Evolutionary conservation across 1,139 yeast genomes (phyloP), one percentile per base, ranked within the genome.

Genomic region (Scheffersomyces segobiensis): DNA sequence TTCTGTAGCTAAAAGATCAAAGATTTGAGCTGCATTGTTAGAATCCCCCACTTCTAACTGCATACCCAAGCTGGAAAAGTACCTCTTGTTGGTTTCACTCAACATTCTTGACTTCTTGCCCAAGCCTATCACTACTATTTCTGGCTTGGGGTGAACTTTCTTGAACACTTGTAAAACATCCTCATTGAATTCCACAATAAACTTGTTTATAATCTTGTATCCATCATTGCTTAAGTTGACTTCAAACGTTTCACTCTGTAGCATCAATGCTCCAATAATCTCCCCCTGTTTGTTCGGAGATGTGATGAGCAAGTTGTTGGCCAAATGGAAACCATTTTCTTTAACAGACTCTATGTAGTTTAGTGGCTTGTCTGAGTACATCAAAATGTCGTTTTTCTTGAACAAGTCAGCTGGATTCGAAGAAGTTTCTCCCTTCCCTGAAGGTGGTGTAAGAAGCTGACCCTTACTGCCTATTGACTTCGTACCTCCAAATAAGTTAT

Each of bases 1-100:
- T 67, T 91, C 97, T 0, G 95, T 89, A 3, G 96, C 92, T 60
- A 91, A 74, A 55, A 91, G 73, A 66, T 91, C 96, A 73, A 84
- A 91, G 60, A 84, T 86, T 61, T 85, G 84, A 5, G 91, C 95
- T 0, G 93, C 91, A 64, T 85, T 86, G 22, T 63, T 60, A 1
- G 91, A 87, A 66, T 87, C 89, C 48, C 91, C 84, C 2, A 87
- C 77, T 65, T 91, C 96, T 24, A 87, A 72, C 67, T 87, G 88
- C 42, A 89, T 85, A 0, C 96, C 97, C 58, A 88, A 73, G 1
- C 77, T 71, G 19, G 82, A 79, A 56, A 91, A 78, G 60, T 71
- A 74, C 54, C 75, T 72, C 55, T 84, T 76, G 56, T 88, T 87
- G 17, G 72, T 65, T 14, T 85, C 87, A 48, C 87, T 83, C 63